Conservation (phyloP, 257 asterid species). For the Linderniella brevidens region DNA sequence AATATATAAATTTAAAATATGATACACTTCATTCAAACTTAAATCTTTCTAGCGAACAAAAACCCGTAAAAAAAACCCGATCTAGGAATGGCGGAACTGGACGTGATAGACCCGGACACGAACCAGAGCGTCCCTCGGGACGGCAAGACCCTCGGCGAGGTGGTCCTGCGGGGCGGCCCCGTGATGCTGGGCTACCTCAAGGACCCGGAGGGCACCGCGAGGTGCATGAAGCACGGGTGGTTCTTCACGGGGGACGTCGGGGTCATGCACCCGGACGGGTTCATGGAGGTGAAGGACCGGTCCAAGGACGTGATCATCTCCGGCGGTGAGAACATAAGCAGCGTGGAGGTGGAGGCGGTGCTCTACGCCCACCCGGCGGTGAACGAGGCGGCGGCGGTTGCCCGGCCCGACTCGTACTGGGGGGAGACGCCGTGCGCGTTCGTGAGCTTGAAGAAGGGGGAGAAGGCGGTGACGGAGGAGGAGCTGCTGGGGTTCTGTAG, state of each 20-base stretch:
- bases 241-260: constrained; percentile 64
- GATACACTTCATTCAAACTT: too few species aligned
- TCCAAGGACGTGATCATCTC: constrained; percentile 45
- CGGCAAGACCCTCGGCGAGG: constrained; percentile 39
- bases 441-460: constrained; percentile 30
- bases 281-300: constrained; percentile 10
- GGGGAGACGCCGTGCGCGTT: constrained; percentile 84
- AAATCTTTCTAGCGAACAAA: too few species aligned
- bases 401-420: constrained; percentile 57
- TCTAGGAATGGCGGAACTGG: constrained; percentile 25
- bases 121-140: constrained; percentile 33
- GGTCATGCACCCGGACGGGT: constrained; percentile 62
- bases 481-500: constrained; percentile 41
- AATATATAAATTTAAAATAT: too few species aligned
- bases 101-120: constrained; percentile 35
- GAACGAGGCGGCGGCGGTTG: constrained; percentile 76
- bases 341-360: constrained; percentile 66
- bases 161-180: constrained; percentile 38
- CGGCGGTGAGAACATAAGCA: constrained; percentile 73
- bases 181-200: constrained; percentile 63
- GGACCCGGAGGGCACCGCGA: constrained; percentile 30
- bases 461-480: constrained; percentile 19
- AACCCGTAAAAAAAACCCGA: too few species aligned
- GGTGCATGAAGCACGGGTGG: constrained; percentile 42
- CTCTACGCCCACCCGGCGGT: constrained; percentile 37